Evolutionary conservation across 305 asterid genomes (phyloP), one percentile per base, ranked within the genome.

Genomic region (Solanum chacoense): DNA sequence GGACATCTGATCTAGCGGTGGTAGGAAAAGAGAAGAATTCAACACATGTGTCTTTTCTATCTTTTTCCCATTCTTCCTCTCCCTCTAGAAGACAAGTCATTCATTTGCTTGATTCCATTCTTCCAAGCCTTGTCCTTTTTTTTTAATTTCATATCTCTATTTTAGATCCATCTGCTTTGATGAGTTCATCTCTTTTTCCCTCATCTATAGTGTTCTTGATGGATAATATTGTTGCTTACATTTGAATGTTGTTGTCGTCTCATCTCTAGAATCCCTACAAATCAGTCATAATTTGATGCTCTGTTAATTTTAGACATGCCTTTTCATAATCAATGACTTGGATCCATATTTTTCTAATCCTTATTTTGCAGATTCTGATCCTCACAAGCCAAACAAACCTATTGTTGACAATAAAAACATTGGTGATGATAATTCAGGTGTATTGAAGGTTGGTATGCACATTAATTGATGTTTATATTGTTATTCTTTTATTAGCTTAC

Each of bases 1-100:
- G 94, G 87, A 90, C 88, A 9, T 94, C 93, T 74, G 92, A 93
- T 92, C 95, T 94, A 92, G 95, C 93, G 89, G 95, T 93, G 42
- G 93, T 95, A n/a, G 98, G 99, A 55, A 95, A 92, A 88, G 97
- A 95, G 91, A 95, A 92, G 91, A 92, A 90, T 73, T 71, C 80
- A 22, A 85, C 92, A 90, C 95, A 91, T 95, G 11, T 67, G 74
- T 89, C 88, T 9, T 87, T 88, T 91, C 89, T 89, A 28, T 92
- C 90, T 69, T 24, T 32, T 89, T 87, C 89, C 77, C 90, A 90
- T 37, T 85, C 91, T 63, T 88, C 91, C 28, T 86, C 95, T n/a
- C 78, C 94, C 90, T 55, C 96, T 9, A 92, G 98, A 89, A 93
- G 93, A 63, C 95, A 95, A 89, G 98, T 95, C 59, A 85, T 95